A percentile compares a stretch with the other conserved stretches of the same genome.
Conservation (phyloP, 495 filamentous ascomycete genomes). For the Astrothelium macrocarpum region DNA sequence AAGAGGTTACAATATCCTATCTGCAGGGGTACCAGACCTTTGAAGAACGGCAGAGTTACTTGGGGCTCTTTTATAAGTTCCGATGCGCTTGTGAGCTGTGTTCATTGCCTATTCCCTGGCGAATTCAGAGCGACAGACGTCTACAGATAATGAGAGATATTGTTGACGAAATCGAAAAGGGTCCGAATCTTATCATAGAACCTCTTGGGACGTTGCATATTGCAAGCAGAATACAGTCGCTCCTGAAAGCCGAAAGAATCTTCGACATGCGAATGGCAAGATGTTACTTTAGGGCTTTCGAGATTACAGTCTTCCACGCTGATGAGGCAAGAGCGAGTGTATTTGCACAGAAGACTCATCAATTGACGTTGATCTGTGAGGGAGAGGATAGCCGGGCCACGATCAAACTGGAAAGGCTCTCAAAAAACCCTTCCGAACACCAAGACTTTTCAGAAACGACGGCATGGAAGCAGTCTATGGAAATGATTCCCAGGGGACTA, state of each 20-base stretch:
- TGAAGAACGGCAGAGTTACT: constrained; percentile 9
- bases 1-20: constrained; percentile 27
- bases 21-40: constrained; percentile 11
- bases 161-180: background rate
- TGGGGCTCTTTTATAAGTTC: constrained; percentile 19
- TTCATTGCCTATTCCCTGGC: background rate
- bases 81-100: constrained; percentile 16
- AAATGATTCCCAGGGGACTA: background rate
- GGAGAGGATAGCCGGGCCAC: constrained; percentile 1
- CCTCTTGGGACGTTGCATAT: background rate
- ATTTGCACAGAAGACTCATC: constrained; percentile 36
- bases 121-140: background rate
- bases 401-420: constrained; percentile 18
- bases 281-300: constrained; percentile 34
- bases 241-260: background rate
- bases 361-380: background rate
- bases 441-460: background rate
- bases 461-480: background rate
- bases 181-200: background rate
- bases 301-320: constrained; percentile 37
- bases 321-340: constrained; percentile 38
- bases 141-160: background rate
- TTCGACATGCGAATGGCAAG: too few relatives aligned
- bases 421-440: constrained; percentile 22
- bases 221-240: background rate